Conservation (phyloP, 495 filamentous ascomycete genomes). For the Aspergillus asperescens region DNA sequence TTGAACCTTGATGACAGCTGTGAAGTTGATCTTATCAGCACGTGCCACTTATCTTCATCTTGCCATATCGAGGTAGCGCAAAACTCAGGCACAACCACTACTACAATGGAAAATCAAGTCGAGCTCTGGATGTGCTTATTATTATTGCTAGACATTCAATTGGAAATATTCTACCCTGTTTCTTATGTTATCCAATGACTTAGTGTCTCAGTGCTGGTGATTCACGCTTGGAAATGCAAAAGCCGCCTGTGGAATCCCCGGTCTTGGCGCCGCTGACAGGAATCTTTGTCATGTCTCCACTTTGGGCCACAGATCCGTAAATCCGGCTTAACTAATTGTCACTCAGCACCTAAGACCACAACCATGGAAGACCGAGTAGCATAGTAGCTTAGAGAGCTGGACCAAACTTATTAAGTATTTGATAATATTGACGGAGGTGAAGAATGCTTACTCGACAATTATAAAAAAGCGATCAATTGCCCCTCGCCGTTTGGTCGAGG, state of each 20-base stretch:
- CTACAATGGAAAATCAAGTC: neutral
- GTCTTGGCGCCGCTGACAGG: slow-evolving; percentile 26
- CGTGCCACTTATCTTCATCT: slow-evolving; percentile 6
- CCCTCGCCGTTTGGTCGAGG: slow-evolving; percentile 20
- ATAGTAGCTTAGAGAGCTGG: too few species aligned
- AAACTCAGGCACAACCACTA: neutral
- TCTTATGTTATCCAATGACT: neutral
- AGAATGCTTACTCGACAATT: slow-evolving; percentile 17
- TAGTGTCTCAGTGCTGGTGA: slow-evolving; percentile 1
- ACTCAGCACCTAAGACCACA: neutral
- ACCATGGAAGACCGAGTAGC: neutral
- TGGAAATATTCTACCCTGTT: too few species aligned
- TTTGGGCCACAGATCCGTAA: neutral
- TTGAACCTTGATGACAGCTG: slow-evolving; percentile 10
- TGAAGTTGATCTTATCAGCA: slow-evolving; percentile 19
- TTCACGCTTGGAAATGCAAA: slow-evolving; percentile 9
- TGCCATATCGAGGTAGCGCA: neutral
- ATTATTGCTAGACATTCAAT: too few species aligned
- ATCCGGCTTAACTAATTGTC: neutral
- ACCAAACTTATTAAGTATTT: too few species aligned
- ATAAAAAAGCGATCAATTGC: slow-evolving; percentile 22
- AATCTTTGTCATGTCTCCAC: slow-evolving; percentile 16
- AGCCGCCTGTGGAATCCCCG: neutral
- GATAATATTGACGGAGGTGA: too few species aligned
- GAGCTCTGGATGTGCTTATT: too few species aligned